phyloP scores from a whole-genome alignment of 2,329 filamentous ascomycete genomes.

The Gnomoniopsis smithogilvyi region DNA sequence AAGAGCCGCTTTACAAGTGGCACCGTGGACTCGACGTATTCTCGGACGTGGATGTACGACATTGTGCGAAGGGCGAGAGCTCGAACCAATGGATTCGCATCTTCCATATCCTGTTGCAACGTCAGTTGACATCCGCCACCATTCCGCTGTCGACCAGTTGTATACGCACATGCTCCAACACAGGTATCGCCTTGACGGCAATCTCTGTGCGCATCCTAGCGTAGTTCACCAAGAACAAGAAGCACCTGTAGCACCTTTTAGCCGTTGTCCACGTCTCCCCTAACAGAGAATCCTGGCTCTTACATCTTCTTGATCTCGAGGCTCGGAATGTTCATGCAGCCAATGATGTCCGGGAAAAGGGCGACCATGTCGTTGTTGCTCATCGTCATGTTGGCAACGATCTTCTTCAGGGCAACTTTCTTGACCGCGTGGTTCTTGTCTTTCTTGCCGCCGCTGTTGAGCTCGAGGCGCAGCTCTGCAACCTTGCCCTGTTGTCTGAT shows the following conservation, averaged over 20 bases:
- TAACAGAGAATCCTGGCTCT: slow-evolving; percentile 26
- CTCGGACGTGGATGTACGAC: slow-evolving; percentile 94
- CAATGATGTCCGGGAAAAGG: slow-evolving; percentile 91
- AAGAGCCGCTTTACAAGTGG: slow-evolving; percentile 80
- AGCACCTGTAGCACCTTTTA: slow-evolving; percentile 66
- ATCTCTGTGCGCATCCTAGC: slow-evolving; percentile 91
- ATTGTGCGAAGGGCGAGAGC: slow-evolving; percentile 91
- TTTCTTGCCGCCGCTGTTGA: slow-evolving; percentile 93
- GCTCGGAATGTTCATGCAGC: slow-evolving; percentile 90
- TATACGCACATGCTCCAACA: slow-evolving; percentile 68
- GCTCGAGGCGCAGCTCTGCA: slow-evolving; percentile 89
- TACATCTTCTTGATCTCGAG: slow-evolving; percentile 99
- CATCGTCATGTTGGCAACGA: slow-evolving; percentile 99
- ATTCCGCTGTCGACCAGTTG: background rate
- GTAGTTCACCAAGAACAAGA: slow-evolving; percentile 96
- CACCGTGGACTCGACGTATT: slow-evolving; percentile 90
- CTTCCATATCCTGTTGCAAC: slow-evolving; percentile 75
- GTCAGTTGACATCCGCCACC: slow-evolving; percentile 18
- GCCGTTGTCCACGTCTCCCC: background rate
- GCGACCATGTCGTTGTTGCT: slow-evolving; percentile 99
- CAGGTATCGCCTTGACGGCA: slow-evolving; percentile 87
- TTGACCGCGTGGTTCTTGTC: slow-evolving; percentile 94
- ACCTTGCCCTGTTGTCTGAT: slow-evolving; percentile 89
- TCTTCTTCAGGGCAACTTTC: slow-evolving; percentile 98
- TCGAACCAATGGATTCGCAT: slow-evolving; percentile 86